Base-by-base conservation (phyloP, 345 rosid genomes). In the Excoecaria agallocha region DNA sequence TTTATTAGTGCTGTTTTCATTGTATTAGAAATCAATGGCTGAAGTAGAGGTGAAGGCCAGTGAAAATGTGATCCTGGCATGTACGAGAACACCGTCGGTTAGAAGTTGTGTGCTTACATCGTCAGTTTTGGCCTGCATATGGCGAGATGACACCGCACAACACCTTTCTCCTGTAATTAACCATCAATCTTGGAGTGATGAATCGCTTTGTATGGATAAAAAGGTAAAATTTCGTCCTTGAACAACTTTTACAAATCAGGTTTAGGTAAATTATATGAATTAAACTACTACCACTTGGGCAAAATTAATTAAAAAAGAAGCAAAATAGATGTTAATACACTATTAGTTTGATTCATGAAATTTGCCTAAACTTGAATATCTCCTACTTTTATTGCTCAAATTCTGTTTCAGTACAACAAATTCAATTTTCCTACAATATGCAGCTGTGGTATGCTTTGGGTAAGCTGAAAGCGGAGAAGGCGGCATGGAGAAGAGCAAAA, bases 391-490 rank as follows among this genome's bases (percentile, higher is more conserved):
- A 30, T 2, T 30, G 30, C 30, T 30, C 30, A 30, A 30, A 30
- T 30, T 30, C 30, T 30, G 30, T 30, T 30, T 30, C 30, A 30
- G 48, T 43, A 8, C 10, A 43, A 45, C 19, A 10, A 24, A 48
- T 3, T 43, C 48, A 43, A 43, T 17, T 55, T 61, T 24, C 58
- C 63, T 45, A 19, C n/a, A 19, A 60, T 50, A 43, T 50, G 70
- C 86, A 92, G 97, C 89, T 92, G 4, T 87, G 97, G 93, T 89
- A 89, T 83, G 95, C 97, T 2, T 75, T 92, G 76, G 99, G 98
- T n/a, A 95, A 92, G 83, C 82, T 91, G n/a, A 89, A 75, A 79
- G 94, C 98, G 3, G 99, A 94, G 86, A 88, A 80, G 60, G 82
- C 79, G 12, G 91, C 90, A 0, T 88, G 93, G 90, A 85, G 79